Evolutionary conservation across 2,329 filamentous ascomycete genomes (phyloP), one percentile per base, ranked within the genome.

Genomic region (Aspergillus sp.): DNA sequence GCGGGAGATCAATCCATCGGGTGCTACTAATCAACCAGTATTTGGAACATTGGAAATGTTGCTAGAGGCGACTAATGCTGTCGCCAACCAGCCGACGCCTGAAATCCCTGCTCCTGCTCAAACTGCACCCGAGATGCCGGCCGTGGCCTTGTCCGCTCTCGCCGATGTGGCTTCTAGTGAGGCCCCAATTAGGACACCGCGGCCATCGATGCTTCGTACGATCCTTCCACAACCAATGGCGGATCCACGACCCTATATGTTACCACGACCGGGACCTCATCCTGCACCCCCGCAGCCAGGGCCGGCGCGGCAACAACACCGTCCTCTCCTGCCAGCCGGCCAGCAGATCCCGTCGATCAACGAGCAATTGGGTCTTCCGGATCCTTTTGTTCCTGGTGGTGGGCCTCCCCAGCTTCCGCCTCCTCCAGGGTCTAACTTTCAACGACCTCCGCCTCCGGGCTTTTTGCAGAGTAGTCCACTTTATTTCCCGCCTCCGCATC

Each of bases 371-470:
- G 59, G 61, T 43, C 54, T 70, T 22, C 68, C 68, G 9, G 65
- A 70, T 46, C 64, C 65, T 12, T 71, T 71, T 49, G 57, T 62
- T 6, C 52, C 56, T n/a, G 56, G 63, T 51, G 59, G 54, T 22
- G 60, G 64, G 2, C 62, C 62, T 15, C 68, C 64, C n/a, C 68
- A 69, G 45, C 64, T 71, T 7, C 68, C 69, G 12, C 66, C 67
- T 15, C 68, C 66, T 5, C 64, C 62, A n/a, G 65, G 66, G 10
- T 66, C 68, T 5, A 62, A 64, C 45, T 70, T 70, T 46, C 61
- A 61, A 15, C 58, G 61, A 17, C 58, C 66, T 43, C 61, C 60
- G 12, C 49, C 62, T 15, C 63, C 63, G 5, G 60, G 57, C 5
- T 65, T 61, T 43, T 43, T 66, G 44, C 56, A 3, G 52, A 52